Evolutionary conservation across 2,329 filamentous ascomycete genomes (phyloP), one percentile per base, ranked within the genome.

Genomic region (Diaporthe vexans): DNA sequence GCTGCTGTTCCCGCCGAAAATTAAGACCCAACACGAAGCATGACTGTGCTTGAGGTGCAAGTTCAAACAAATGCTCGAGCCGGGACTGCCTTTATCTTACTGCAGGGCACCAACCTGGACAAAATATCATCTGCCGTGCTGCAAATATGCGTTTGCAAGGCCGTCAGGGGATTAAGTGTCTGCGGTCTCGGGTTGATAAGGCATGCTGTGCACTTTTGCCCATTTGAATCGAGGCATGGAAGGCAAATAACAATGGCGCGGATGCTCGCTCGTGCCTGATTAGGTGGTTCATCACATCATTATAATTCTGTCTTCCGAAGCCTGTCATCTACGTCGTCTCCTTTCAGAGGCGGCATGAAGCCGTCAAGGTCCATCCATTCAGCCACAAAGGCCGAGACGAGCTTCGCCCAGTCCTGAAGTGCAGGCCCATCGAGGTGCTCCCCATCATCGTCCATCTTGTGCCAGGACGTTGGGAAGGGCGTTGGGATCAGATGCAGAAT

Each of bases 401-500:
- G 89, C 78, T 88, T 89, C 24, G 92, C 88, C 94, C 94, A 97
- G 81, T 97, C 94, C 79, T 93, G 88, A 37, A 94, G 91, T 0
- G 93, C 94, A 21, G 89, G 85, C 77, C 91, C 85, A 81, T 96
- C 93, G 70, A 96, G 83, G 84, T 95, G 91, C 76, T 91, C 90
- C 1, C 90, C 94, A 79, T 95, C 91, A 80, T 96, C 94, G 0
- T 89, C 82, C 73, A 92, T 87, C 1, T 83, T 91, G 82, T 96
- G 94, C 93, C 94, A 96, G 1, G 94, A 92, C 0, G 77, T 43
- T 0, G 94, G 94, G 79, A 95, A 95, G 0, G 89, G 89, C n/a
- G 85, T 86, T 0, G 94, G 91, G 71, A 96, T 95, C 7, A 96
- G 82, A 82, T 96, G 94, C 65, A 97, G 81, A 29, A 95, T 87